phyloP scores from a whole-genome alignment of 805 yeast species.

The Candida sithepensis region DNA sequence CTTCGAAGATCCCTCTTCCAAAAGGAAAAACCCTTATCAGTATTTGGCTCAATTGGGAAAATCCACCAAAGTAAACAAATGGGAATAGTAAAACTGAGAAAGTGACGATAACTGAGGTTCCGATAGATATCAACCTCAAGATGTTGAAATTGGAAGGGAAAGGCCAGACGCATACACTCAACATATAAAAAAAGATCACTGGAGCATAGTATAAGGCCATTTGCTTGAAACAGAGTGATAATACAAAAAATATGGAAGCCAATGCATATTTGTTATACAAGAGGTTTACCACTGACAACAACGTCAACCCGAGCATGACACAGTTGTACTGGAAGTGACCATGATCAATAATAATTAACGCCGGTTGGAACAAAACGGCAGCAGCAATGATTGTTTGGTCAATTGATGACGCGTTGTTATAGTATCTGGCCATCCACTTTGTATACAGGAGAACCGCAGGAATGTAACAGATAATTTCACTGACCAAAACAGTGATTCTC shows the following conservation, averaged over 20 bases:
- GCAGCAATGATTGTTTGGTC: constrained; percentile 76
- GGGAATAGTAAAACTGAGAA: constrained; percentile 56
- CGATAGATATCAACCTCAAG: constrained; percentile 58
- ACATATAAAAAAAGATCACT: constrained; percentile 73
- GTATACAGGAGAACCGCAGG: constrained; percentile 78
- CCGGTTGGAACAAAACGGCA: constrained; percentile 81
- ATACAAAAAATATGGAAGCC: constrained; percentile 75
- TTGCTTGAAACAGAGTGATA: constrained; percentile 83
- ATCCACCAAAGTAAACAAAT: constrained; percentile 44
- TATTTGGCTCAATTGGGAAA: constrained; percentile 53
- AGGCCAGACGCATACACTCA: constrained; percentile 47
- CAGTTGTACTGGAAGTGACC: constrained; percentile 97
- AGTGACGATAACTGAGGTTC: constrained; percentile 56
- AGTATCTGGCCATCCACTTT: constrained; percentile 63
- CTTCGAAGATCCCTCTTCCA: constrained; percentile 91
- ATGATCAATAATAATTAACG: constrained; percentile 81
- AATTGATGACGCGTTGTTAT: constrained; percentile 49
- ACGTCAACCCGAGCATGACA: constrained; percentile 86
- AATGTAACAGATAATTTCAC: constrained; percentile 70
- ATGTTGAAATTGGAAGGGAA: constrained; percentile 39
- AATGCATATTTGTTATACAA: constrained; percentile 57
- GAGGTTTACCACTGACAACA: constrained; percentile 63
- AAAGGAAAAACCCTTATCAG: constrained; percentile 81
- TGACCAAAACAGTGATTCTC: constrained; percentile 74
- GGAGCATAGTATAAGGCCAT: constrained; percentile 96